Conservation (phyloP, 306 rosid species). For the Quercus rubra region DNA sequence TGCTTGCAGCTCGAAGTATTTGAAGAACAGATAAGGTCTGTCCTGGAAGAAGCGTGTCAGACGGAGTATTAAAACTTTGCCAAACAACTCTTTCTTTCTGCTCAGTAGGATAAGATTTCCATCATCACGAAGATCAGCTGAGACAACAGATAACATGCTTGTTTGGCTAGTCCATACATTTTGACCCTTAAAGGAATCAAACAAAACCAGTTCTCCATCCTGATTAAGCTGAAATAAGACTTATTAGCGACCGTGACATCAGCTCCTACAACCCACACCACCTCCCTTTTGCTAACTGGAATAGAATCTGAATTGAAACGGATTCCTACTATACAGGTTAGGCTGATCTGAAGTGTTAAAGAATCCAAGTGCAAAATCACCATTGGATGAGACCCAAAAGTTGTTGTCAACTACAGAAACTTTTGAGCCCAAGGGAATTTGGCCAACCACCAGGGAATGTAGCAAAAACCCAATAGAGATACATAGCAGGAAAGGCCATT, state of each 20-base stretch:
- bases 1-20: constrained; percentile 59
- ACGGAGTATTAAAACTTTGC: constrained; percentile 75
- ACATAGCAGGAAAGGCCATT: constrained; percentile 32
- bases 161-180: constrained; percentile 53
- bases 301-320: constrained; percentile 60
- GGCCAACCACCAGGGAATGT: constrained; percentile 34
- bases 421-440: constrained; percentile 67
- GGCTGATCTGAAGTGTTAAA: constrained; percentile 48
- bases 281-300: constrained; percentile 41
- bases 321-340: constrained; percentile 59
- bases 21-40: constrained; percentile 48
- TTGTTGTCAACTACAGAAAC: constrained; percentile 45
- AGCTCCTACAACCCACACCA: constrained; percentile 74
- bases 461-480: constrained; percentile 39
- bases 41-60: constrained; percentile 78
- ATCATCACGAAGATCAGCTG: constrained; percentile 55
- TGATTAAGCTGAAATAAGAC: constrained; percentile 55
- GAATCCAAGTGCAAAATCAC: constrained; percentile 74
- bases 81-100: constrained; percentile 39
- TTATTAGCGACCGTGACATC: constrained; percentile 42
- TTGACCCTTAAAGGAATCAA: constrained; percentile 45
- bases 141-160: constrained; percentile 36
- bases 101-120: constrained; percentile 75
- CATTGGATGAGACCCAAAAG: constrained; percentile 66
- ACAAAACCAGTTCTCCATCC: constrained; percentile 56